Evolutionary conservation across 192 early-diverging fungal genomes (phyloP).

Genomic region (Linnemannia zychae): DNA sequence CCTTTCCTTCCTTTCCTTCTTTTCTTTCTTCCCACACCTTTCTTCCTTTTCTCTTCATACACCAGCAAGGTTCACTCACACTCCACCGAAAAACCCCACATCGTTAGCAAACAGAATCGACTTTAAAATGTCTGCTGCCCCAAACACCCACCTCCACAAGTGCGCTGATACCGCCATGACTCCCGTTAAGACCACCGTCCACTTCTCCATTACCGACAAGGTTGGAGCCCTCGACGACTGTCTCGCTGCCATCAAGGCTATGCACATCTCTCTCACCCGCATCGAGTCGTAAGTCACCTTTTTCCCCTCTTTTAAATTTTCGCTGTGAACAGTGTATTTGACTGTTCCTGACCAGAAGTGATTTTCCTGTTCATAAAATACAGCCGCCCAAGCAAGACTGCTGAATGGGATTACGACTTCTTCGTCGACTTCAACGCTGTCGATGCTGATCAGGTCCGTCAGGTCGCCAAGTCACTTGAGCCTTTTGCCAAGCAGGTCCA

Average conservation of each 20-base stretch:
- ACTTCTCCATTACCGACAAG: slow-evolving; percentile 87
- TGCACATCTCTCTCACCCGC: slow-evolving; percentile 88
- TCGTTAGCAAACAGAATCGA: neutral
- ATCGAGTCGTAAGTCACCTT: slow-evolving; percentile 84
- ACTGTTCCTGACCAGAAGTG: neutral
- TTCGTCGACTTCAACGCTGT: slow-evolving; percentile 90
- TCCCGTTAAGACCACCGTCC: slow-evolving; percentile 68
- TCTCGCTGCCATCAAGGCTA: slow-evolving; percentile 76
- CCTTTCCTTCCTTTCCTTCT: neutral
- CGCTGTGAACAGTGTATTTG: no score
- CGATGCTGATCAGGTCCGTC: slow-evolving; percentile 69
- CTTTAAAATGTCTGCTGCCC: slow-evolving; percentile 35
- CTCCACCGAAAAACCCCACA: neutral
- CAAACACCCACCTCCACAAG: slow-evolving; percentile 46
- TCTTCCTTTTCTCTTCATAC: neutral
- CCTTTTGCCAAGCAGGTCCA: slow-evolving; percentile 78
- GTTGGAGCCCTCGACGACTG: slow-evolving; percentile 90
- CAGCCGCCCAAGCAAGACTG: slow-evolving; percentile 84
- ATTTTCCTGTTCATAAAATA: slow-evolving; percentile 3
- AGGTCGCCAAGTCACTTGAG: slow-evolving; percentile 74
- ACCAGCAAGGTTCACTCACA: neutral
- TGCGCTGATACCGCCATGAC: slow-evolving; percentile 24
- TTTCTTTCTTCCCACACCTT: neutral
- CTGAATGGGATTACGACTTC: slow-evolving; percentile 91
- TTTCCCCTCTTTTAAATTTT: neutral